Evolutionary conservation across 306 rosid genomes (phyloP).

Genomic region (Mimosa bimucronata): DNA sequence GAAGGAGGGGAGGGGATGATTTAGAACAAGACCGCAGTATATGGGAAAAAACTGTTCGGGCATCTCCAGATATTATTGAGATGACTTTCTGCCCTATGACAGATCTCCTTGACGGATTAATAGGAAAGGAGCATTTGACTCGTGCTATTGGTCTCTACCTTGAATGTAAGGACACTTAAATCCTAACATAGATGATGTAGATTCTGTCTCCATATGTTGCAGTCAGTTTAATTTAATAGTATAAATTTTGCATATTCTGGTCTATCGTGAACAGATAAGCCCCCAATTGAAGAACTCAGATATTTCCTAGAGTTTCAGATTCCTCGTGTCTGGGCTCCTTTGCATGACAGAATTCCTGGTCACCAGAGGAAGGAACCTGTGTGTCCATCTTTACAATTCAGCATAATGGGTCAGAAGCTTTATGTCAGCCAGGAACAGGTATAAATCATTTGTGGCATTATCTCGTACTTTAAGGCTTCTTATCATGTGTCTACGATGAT

Average conservation of each 20-base stretch:
- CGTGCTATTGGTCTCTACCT: conserved; percentile 85
- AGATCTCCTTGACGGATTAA: conserved; percentile 66
- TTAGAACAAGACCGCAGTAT: conserved; percentile 72
- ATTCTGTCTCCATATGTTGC: conserved; percentile 11
- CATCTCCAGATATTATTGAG: conserved; percentile 76
- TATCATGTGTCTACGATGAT: neutral
- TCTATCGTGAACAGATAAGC: conserved; percentile 67
- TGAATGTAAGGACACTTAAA: conserved; percentile 61
- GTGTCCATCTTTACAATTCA: conserved; percentile 93
- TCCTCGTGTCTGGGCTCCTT: conserved; percentile 85
- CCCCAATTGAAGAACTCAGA: conserved; percentile 91
- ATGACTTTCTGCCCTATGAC: conserved; percentile 74
- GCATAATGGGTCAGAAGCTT: conserved; percentile 95
- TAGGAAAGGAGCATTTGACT: conserved; percentile 66
- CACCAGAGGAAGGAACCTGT: conserved; percentile 96
- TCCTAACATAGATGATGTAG: neutral
- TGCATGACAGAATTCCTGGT: conserved; percentile 63
- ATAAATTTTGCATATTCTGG: neutral
- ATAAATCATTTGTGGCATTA: conserved; percentile 20
- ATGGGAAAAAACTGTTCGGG: conserved; percentile 65
- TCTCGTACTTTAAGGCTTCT: conserved; percentile 23
- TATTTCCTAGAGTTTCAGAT: conserved; percentile 93
- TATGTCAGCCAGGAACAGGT: conserved; percentile 96
- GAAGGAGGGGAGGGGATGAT: conserved; percentile 95
- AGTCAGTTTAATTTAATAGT: neutral